These are phyloP conservation scores for Daucus carota DNA, from an alignment of 129 eudicot species.

Conservation along the genomic window DNA sequence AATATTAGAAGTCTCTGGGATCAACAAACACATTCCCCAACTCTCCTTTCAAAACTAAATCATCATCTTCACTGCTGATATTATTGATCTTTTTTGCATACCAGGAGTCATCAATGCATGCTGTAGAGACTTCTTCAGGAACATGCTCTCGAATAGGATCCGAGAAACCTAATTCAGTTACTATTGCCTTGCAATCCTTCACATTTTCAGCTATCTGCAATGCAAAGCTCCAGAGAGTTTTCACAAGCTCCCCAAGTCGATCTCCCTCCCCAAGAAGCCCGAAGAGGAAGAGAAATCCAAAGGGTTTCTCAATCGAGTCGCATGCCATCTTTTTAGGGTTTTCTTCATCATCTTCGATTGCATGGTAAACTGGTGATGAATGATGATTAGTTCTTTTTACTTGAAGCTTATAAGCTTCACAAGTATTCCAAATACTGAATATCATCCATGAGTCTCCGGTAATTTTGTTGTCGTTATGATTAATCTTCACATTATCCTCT, in stretches of 20 bases:
- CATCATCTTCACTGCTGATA: background rate
- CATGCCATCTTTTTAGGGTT: constrained; percentile 4
- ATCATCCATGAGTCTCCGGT: constrained; percentile 18
- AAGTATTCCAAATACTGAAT: constrained; percentile 27
- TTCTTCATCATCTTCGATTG: background rate
- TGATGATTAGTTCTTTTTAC: background rate
- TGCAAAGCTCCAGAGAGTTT: constrained; percentile 19
- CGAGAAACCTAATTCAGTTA: constrained; percentile 16
- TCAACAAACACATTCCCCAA: constrained; percentile 26
- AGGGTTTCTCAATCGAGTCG: constrained; percentile 12
- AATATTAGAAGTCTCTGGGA: constrained; percentile 29
- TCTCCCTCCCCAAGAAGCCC: constrained; percentile 27
- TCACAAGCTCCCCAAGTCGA: constrained; percentile 14
- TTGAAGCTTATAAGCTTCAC: constrained; percentile 17
- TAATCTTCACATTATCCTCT: background rate
- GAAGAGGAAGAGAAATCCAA: constrained; percentile 20
- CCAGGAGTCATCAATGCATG: constrained; percentile 25
- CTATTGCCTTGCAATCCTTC: constrained; percentile 16
- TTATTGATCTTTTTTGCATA: constrained; percentile 2
- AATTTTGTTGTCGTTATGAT: background rate
- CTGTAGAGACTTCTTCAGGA: background rate
- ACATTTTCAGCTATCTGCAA: constrained; percentile 9
- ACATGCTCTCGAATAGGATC: constrained; percentile 18
- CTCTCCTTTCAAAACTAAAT: background rate
- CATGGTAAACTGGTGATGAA: background rate